phyloP scores from a whole-genome alignment of 2,329 filamentous ascomycete species.

The Colletotrichum coccodes region DNA sequence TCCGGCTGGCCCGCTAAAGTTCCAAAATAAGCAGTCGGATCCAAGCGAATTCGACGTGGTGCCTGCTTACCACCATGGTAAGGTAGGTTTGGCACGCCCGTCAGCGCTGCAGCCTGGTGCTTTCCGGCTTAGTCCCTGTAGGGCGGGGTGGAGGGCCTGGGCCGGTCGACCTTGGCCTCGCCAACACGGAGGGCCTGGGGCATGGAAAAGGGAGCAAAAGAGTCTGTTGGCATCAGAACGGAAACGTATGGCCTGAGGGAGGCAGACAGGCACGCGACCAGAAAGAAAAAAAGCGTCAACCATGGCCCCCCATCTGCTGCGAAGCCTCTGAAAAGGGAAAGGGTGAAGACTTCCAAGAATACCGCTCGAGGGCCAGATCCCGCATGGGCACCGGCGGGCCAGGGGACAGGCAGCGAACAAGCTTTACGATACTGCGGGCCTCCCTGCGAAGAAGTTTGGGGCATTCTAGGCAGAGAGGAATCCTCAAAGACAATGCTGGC shows the following conservation, averaged over 20 bases:
- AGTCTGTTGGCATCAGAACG: neutral
- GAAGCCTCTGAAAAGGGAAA: neutral
- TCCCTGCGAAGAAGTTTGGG: neutral
- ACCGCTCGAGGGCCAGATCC: neutral
- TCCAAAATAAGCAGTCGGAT: conserved; percentile 5
- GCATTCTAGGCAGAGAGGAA: neutral
- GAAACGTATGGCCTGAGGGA: neutral
- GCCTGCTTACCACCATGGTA: too few relatives aligned
- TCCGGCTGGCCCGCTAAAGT: neutral
- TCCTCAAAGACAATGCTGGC: neutral
- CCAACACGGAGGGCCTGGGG: neutral
- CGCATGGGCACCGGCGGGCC: neutral
- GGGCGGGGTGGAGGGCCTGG: neutral
- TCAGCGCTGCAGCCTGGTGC: conserved; percentile 5
- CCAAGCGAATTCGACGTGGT: neutral
- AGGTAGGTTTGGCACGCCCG: neutral
- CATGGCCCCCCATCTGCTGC: neutral
- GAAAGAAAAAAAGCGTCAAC: neutral
- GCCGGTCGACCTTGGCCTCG: neutral
- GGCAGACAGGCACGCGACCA: conserved; percentile 16
- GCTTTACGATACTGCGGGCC: conserved; percentile 23
- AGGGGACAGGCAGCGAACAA: conserved; percentile 18
- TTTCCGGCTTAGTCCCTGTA: conserved; percentile 21
- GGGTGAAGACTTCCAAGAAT: neutral
- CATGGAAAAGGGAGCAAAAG: neutral